Evolutionary conservation across 2,329 filamentous ascomycete genomes (phyloP).

Genomic region (Teratosphaeria pseudoeucalypti): DNA sequence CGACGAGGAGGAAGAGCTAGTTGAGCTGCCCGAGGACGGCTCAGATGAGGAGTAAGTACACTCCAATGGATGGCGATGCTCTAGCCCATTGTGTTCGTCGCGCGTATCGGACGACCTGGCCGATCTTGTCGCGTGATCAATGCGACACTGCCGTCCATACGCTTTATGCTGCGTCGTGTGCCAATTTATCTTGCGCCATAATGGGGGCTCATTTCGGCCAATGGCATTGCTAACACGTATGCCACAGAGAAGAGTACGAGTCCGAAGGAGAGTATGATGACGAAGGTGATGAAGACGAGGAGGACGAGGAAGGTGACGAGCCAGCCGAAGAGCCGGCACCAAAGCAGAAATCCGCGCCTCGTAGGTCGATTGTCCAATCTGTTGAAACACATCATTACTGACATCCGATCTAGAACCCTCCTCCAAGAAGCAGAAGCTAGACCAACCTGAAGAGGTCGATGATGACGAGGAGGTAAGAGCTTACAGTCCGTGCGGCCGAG

Average conservation of each 20-base stretch:
- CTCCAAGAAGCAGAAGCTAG: constrained; percentile 22
- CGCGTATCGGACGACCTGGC: neutral
- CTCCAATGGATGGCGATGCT: neutral
- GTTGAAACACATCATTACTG: neutral
- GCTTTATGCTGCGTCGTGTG: neutral
- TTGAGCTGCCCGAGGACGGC: constrained; percentile 3
- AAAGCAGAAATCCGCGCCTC: neutral
- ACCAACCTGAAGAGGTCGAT: constrained; percentile 13
- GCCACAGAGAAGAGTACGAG: constrained; percentile 2
- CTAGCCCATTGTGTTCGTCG: neutral
- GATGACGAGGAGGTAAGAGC: constrained; percentile 6
- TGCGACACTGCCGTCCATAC: neutral
- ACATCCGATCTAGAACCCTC: constrained; percentile 11
- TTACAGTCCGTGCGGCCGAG: neutral
- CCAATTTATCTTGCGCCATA: neutral
- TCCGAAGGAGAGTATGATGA: constrained; percentile 3
- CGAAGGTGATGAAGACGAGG: constrained; percentile 4
- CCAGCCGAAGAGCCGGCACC: constrained; percentile 1
- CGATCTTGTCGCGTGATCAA: no score
- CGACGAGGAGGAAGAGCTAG: constrained; percentile 3
- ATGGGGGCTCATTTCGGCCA: neutral
- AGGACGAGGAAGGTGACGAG: constrained; percentile 1
- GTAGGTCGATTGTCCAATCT: neutral
- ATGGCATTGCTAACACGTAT: neutral
- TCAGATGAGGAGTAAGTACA: constrained; percentile 4